These are phyloP conservation scores for Chenopodium album DNA, from an alignment of 148 eudicot species.

Conservation along the genomic window DNA sequence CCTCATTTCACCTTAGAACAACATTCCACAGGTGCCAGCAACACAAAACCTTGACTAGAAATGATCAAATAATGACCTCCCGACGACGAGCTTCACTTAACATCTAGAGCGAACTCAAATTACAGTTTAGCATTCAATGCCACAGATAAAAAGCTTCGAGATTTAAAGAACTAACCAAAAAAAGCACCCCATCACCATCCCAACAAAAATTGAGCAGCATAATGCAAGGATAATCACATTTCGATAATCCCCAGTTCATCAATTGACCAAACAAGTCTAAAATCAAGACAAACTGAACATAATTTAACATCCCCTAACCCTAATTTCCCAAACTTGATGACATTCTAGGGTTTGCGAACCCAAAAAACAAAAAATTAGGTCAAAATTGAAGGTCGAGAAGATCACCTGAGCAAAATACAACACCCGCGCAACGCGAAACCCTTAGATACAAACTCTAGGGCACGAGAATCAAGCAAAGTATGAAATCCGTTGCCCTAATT, in stretches of 20 bases:
- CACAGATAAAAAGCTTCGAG: constrained; percentile 20
- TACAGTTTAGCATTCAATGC: constrained; percentile 23
- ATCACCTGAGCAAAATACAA: constrained; percentile 31
- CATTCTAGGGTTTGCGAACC: constrained; percentile 35
- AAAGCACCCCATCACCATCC: constrained; percentile 17
- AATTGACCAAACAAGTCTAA: constrained; percentile 10
- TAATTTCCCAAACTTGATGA: constrained; percentile 17
- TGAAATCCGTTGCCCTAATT: constrained; percentile 25
- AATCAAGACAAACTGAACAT: constrained; percentile 10
- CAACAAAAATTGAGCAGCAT: constrained; percentile 18
- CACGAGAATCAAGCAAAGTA: constrained; percentile 4
- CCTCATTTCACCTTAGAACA: constrained; percentile 5
- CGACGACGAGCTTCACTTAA: constrained; percentile 11
- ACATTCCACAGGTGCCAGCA: not conserved
- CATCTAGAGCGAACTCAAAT: not conserved
- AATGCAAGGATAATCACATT: constrained; percentile 3
- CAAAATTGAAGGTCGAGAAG: constrained; percentile 32
- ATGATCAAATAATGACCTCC: constrained; percentile 15
- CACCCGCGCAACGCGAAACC: constrained; percentile 18
- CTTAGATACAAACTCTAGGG: not conserved
- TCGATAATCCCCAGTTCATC: not conserved
- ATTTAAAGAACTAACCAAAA: constrained; percentile 6
- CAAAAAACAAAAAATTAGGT: constrained; percentile 24
- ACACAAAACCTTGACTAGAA: constrained; percentile 3
- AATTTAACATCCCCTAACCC: constrained; percentile 22